phyloP scores from a whole-genome alignment of 129 eudicot genomes.

The Daucus carota region DH1_v3.0 NC_030386.2:21196001-21196500 shows the following conservation, averaged over 20 bases:
- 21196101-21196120: slow-evolving; percentile 46
- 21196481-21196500: slow-evolving; percentile 19
- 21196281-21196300: slow-evolving; percentile 18
- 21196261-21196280: slow-evolving; percentile 20
- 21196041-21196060: slow-evolving; percentile 52
- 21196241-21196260: slow-evolving; percentile 38
- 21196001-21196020: slow-evolving; percentile 47
- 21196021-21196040: slow-evolving; percentile 54
- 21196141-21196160: slow-evolving; percentile 59
- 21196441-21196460: slow-evolving; percentile 4
- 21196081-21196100: slow-evolving; percentile 38
- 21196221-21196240: not conserved
- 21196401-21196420: not conserved
- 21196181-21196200: not conserved
- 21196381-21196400: not conserved
- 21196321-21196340: slow-evolving; percentile 19
- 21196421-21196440: not conserved
- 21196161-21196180: slow-evolving; percentile 36
- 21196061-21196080: slow-evolving; percentile 45
- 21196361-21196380: slow-evolving; percentile 8
- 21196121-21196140: slow-evolving; percentile 67
- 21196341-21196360: slow-evolving; percentile 36
- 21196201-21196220: not conserved
- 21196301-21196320: slow-evolving; percentile 18
- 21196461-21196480: not conserved